Percentiles rank a stretch among this genome's conserved stretches.
These are phyloP conservation scores for Mrakia gelida DNA, from an alignment of 768 basidiomycete genomes.

Conservation along the genomic window DNA sequence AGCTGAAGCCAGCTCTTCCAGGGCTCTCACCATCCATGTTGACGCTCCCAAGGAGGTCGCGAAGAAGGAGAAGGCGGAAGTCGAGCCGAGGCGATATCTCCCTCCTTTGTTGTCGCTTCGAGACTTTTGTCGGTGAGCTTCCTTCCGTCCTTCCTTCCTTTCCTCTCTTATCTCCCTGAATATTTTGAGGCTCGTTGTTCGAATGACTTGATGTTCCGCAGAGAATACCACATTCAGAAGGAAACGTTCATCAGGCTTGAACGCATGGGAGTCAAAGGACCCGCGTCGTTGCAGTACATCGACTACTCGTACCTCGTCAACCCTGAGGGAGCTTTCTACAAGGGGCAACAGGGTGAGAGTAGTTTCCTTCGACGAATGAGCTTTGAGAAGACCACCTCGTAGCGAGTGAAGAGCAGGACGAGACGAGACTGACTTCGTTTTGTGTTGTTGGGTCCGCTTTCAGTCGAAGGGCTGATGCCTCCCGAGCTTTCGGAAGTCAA, in stretches of 20 bases:
- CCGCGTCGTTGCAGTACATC: constrained; percentile 1
- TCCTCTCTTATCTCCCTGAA: no score
- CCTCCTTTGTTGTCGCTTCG: background rate
- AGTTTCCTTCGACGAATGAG: background rate
- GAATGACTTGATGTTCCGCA: background rate
- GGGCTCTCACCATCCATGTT: background rate
- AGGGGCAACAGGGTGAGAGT: background rate
- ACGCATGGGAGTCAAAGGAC: background rate
- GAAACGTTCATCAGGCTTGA: background rate
- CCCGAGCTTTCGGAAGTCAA: background rate
- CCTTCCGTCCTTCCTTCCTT: background rate
- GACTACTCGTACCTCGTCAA: background rate
- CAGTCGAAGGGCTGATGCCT: background rate
- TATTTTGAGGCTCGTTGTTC: no score
- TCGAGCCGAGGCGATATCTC: background rate
- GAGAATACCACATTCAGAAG: background rate
- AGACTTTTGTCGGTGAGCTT: background rate
- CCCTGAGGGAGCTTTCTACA: background rate
- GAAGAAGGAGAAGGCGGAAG: background rate
- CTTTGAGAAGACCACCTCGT: no score
- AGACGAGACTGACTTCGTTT: background rate
- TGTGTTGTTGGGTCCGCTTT: background rate
- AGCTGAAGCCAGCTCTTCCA: background rate
- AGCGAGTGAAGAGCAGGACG: background rate
- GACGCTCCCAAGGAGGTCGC: background rate